Percentiles rank a stretch among this genome's conserved stretches.
Conservation (phyloP, 352 stramenopile species). For the Phytophthora podocarpi region DNA sequence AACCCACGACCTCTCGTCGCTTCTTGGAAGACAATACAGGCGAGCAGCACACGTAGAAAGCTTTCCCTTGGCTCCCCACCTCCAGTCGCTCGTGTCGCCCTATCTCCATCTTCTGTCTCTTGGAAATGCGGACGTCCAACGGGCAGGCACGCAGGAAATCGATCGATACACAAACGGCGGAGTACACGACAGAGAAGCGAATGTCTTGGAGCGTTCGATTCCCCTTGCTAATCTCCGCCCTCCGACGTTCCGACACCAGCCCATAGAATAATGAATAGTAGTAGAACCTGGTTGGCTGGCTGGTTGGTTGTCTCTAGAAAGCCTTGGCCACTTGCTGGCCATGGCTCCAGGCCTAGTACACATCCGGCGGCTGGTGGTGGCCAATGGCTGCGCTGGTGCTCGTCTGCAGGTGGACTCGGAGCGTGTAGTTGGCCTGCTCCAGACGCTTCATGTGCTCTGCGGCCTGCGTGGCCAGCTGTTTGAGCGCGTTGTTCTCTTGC, state of each 20-base stretch:
- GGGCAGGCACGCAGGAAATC: constrained; percentile 9
- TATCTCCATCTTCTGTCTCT: neutral
- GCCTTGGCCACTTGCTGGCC: constrained; percentile 6
- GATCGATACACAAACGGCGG: constrained; percentile 12
- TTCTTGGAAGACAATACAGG: neutral
- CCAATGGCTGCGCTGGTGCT: constrained; percentile 54
- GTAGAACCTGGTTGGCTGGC: constrained; percentile 8
- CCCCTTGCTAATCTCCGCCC: too few species aligned
- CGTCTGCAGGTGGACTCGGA: constrained; percentile 84
- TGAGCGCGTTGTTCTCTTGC: constrained; percentile 78
- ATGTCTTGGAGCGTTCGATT: too few species aligned
- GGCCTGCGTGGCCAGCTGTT: constrained; percentile 72
- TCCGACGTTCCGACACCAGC: constrained; percentile 11
- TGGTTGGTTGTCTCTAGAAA: constrained; percentile 23
- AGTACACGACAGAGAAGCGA: neutral
- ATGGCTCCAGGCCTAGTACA: constrained; percentile 55
- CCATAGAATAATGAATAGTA: constrained; percentile 39
- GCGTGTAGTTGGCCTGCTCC: constrained; percentile 88
- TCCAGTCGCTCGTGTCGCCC: neutral
- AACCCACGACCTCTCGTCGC: too few species aligned
- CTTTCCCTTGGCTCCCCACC: constrained; percentile 1
- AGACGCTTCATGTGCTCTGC: constrained; percentile 88
- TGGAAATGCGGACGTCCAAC: neutral
- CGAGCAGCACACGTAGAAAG: neutral
- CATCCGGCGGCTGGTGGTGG: constrained; percentile 58